Evolutionary conservation across 2,329 filamentous ascomycete species (phyloP), one percentile per base, ranked within the genome.

Genomic region (Fonsecaea pedrosoi): DNA sequence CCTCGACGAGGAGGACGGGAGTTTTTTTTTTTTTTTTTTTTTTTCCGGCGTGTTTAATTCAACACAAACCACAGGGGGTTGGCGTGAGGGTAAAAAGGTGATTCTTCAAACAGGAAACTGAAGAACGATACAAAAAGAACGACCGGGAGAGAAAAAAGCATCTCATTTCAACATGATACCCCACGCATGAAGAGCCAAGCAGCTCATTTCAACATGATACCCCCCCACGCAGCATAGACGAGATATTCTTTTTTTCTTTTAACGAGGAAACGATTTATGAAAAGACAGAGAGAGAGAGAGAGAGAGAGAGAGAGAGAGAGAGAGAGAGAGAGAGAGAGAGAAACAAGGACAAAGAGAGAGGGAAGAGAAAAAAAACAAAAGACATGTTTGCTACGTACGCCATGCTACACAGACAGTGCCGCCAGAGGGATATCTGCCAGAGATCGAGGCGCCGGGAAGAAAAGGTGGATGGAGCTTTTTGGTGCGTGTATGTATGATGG

Each of bases 121-220:
- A n/a, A 42, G 13, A n/a, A 2, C 15, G 18, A 12, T 13, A 12
- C 38, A 62, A 30, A 54, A 18, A 21, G 18, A 18, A 42, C 18
- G 34, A 45, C 13, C 40, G 34, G 37, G 62, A 50, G 40, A 45
- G 53, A 42, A 48, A 64, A 64, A 62, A 54, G 59, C 38, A 42
- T 62, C 68, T 66, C 62, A 70, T 63, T 69, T 70, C 68, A 70
- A 70, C 66, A 69, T 69, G 63, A 69, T 69, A 69, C 66, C 66
- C 66, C 21, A 34, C 21, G 50, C 21, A 54, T 25, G 56, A 45
- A 63, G 38, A 62, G 18, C 56, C 63, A 66, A 66, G 55, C 34
- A 69, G 63, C 67, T 66, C 64, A 69, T 60, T 69, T 69, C 67
- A 69, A 69, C 68, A 70, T 70, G 66, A 70, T 70, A 70, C 68